phyloP scores from a whole-genome alignment of 2,329 filamentous ascomycete genomes.

The Phialophora chinensis region DNA sequence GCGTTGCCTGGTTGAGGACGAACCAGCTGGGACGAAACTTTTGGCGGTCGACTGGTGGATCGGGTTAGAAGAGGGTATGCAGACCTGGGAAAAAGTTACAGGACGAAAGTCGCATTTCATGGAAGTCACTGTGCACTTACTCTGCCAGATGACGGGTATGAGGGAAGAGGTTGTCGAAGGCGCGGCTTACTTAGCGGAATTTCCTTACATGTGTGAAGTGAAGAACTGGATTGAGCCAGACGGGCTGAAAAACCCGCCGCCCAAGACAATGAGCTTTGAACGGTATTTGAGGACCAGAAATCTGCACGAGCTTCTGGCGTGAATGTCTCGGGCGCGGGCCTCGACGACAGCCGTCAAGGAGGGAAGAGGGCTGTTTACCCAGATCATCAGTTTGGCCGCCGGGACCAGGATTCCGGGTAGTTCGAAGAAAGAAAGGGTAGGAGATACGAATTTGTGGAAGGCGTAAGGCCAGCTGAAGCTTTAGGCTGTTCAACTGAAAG shows the following conservation, averaged over 20 bases:
- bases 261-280: constrained; percentile 18
- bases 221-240: constrained; percentile 23
- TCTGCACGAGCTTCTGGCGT: constrained; percentile 14
- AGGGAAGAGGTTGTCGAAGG: constrained; percentile 25
- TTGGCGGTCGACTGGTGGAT: constrained; percentile 28
- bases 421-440: too few species aligned
- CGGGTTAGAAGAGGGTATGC: constrained; percentile 18
- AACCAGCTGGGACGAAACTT: constrained; percentile 19
- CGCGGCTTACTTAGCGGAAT: constrained; percentile 17
- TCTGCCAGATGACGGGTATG: constrained; percentile 20
- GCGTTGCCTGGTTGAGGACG: constrained; percentile 25
- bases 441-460: too few species aligned
- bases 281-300: constrained; percentile 23
- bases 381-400: too few species aligned
- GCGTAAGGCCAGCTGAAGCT: neutral
- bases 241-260: constrained; percentile 17
- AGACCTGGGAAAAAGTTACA: constrained; percentile 20
- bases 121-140: constrained; percentile 13
- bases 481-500: neutral
- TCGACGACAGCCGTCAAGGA: neutral
- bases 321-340: neutral
- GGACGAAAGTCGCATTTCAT: constrained; percentile 8
- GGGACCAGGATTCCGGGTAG: too few species aligned
- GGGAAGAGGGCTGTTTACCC: too few species aligned
- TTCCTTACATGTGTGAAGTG: constrained; percentile 27